These are phyloP conservation scores for Teratosphaeria destructans DNA, from an alignment of 2,329 filamentous ascomycete species.

Conservation along the genomic window DNA sequence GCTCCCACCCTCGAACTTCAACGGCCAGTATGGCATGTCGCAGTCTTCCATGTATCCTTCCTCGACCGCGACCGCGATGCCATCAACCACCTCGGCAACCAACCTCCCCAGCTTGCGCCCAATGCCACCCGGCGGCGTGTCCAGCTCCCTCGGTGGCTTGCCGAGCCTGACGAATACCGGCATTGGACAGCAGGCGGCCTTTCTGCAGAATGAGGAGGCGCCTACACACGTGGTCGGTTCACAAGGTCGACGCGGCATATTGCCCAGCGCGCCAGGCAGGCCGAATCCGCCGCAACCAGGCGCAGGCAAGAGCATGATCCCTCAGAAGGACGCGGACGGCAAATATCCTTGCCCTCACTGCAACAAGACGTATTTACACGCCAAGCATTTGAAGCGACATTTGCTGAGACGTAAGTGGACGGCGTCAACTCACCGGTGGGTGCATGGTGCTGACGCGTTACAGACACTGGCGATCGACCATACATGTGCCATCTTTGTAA, in stretches of 20 bases:
- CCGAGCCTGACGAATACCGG: conserved; percentile 26
- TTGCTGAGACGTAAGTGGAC: conserved; percentile 77
- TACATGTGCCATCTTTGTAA: conserved; percentile 98
- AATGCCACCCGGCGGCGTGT: conserved; percentile 32
- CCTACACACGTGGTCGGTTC: conserved; percentile 91
- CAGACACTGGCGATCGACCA: conserved; percentile 93
- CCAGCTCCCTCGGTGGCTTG: conserved; percentile 21
- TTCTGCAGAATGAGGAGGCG: conserved; percentile 31
- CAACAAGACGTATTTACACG: conserved; percentile 94
- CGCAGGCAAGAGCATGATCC: conserved; percentile 70
- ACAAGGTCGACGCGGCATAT: conserved; percentile 80
- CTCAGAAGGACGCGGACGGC: conserved; percentile 90
- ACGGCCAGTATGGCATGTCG: conserved; percentile 18
- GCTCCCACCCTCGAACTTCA: conserved; percentile 24
- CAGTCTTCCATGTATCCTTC: conserved; percentile 22
- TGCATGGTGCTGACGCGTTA: conserved; percentile 24
- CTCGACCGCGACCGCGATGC: conserved; percentile 23
- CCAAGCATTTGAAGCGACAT: conserved; percentile 95
- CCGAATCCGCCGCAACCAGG: conserved; percentile 65
- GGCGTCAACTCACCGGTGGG: not conserved
- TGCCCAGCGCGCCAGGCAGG: conserved; percentile 81
- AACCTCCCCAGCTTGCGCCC: conserved; percentile 31
- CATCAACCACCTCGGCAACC: conserved; percentile 11
- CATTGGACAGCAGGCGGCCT: conserved; percentile 24
- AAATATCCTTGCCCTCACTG: conserved; percentile 98